Percentiles rank a stretch among this genome's conserved stretches.
Conservation (phyloP, 2,329 filamentous ascomycete species). For the Fusarium clavum region DNA sequence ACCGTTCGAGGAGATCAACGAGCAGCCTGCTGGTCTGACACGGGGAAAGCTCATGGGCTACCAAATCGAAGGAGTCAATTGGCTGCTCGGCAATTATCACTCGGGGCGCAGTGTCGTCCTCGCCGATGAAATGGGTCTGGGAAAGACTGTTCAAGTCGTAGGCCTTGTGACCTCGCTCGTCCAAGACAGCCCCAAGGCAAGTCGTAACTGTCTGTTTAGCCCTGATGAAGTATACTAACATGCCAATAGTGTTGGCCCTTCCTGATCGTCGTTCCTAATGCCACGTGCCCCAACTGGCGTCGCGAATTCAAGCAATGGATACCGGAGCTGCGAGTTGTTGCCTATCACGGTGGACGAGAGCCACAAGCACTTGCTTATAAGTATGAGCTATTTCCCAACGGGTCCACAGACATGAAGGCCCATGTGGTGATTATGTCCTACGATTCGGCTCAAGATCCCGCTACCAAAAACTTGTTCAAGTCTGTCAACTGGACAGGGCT, state of each 20-base stretch:
- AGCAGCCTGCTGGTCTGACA: constrained; percentile 78
- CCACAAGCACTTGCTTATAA: constrained; percentile 81
- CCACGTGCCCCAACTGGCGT: constrained; percentile 97
- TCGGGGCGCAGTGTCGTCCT: constrained; percentile 86
- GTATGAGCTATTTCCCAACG: constrained; percentile 84
- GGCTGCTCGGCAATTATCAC: constrained; percentile 93
- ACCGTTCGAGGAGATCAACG: constrained; percentile 75
- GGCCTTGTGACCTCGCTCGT: constrained; percentile 81
- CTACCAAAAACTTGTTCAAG: constrained; percentile 73
- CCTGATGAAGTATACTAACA: constrained; percentile 24
- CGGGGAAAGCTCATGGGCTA: constrained; percentile 92
- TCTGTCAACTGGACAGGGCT: constrained; percentile 85
- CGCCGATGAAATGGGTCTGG: constrained; percentile 97
- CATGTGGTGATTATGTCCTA: constrained; percentile 97
- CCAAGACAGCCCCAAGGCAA: constrained; percentile 67
- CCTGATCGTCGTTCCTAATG: constrained; percentile 91
- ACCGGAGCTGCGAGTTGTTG: constrained; percentile 86
- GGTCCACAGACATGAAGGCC: constrained; percentile 76
- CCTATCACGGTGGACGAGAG: constrained; percentile 84
- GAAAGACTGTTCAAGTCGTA: constrained; percentile 96
- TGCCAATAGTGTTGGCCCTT: constrained; percentile 80
- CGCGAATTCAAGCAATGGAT: constrained; percentile 96
- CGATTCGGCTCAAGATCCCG: constrained; percentile 83
- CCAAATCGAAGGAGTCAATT: constrained; percentile 92
- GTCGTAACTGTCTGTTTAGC: neutral